Base-by-base conservation (phyloP, 2,329 filamentous ascomycete species). In the Ophiostoma himal-ulmi region DNA sequence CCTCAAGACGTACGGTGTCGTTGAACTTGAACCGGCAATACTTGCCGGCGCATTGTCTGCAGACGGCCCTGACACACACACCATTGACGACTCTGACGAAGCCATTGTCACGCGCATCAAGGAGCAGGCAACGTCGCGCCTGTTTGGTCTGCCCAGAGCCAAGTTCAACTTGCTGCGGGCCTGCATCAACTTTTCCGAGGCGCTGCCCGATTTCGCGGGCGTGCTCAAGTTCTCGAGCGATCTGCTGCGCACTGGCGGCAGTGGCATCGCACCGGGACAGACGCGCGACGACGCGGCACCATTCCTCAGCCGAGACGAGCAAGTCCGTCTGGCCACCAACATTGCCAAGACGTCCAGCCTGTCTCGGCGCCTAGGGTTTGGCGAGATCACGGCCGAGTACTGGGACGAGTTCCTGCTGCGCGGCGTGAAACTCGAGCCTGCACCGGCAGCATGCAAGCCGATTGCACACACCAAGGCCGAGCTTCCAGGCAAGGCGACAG, bases 351-450 rank as follows among this genome's bases (percentile, higher is more conserved):
- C 94, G 0, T 88, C 94, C 39, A 87, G 84, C 41, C 87, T 95
- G n/a, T 90, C 91, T 0, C 87, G 86, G 72, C 89, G 91, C 71
- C 80, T 97, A 36, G 93, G 93, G 0, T 81, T 93, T 37, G 82
- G 85, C 20, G 81, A 90, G 70, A 80, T 94, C 60, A 85, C 88
- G 69, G 93, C 93, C 6, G 91, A 95, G 75, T 99, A 97, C 77
- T 99, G 95, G 95, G 95, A 99, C 78, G 93, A 97, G 76, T 98
- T 98, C 75, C 83, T 99, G 10, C 85, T 99, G 66, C 89, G 95
- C 68, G 88, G 88, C 73, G 82, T 96, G 75, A 86, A 89, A 70
- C 82, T 96, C 62, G 87, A 93, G 68, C 83, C 90, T 34, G 79
- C 87, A 52, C 82, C 88, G 11, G 80, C 82, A 60, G 84, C 85